A percentile compares a stretch with the other conserved stretches of the same genome.
phyloP scores from a whole-genome alignment of 306 rosid genomes.

The Betula pendula region DNA sequence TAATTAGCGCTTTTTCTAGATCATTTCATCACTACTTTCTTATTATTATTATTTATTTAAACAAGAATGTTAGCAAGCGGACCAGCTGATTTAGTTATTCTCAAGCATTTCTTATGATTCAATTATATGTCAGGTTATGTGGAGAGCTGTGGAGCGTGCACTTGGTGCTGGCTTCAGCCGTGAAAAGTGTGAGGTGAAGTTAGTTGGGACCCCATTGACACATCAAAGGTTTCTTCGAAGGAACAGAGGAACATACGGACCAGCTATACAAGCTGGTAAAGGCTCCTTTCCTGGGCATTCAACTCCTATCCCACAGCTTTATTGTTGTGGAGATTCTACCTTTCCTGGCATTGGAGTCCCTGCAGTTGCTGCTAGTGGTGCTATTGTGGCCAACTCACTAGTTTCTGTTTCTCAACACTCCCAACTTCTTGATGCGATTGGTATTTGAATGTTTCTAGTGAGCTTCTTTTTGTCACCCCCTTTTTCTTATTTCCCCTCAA shows the following conservation, averaged over 20 bases:
- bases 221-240: slow-evolving; percentile 71
- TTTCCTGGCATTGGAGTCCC: slow-evolving; percentile 98
- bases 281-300: slow-evolving; percentile 74
- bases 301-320: slow-evolving; percentile 70
- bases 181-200: slow-evolving; percentile 84
- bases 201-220: slow-evolving; percentile 81
- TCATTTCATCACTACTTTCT: no score
- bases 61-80: neutral
- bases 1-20: no score
- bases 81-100: neutral
- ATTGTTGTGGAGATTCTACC: slow-evolving; percentile 90
- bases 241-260: slow-evolving; percentile 77
- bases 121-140: slow-evolving; percentile 51
- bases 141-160: slow-evolving; percentile 88
- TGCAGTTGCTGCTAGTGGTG: slow-evolving; percentile 97
- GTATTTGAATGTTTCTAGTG: slow-evolving; percentile 50
- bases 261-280: slow-evolving; percentile 74
- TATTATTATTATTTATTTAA: neutral
- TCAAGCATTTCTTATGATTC: neutral
- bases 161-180: slow-evolving; percentile 70
- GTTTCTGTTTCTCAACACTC: slow-evolving; percentile 83
- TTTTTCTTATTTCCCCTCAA: neutral
- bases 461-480: neutral
- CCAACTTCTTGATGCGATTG: slow-evolving; percentile 84
- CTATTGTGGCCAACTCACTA: slow-evolving; percentile 86